Evolutionary conservation across 2,329 filamentous ascomycete species (phyloP), one percentile per base, ranked within the genome.

Genomic region (Orbilia javanica): DNA sequence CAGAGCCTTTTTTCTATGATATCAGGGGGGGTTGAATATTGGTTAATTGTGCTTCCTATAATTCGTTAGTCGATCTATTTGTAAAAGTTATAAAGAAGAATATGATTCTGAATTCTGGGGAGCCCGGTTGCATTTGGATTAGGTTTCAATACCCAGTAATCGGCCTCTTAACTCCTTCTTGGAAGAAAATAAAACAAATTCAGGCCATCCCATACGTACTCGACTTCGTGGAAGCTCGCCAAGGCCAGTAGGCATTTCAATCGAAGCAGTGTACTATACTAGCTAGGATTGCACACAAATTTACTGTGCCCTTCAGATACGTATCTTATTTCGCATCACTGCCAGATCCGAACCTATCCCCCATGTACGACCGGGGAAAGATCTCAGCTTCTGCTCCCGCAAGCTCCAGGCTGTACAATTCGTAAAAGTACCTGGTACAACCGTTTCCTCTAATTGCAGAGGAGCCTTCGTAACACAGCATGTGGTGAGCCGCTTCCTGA

Each of bases 401-500:
- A 55, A n/a, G n/a, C 11, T 55, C 57, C 25, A 44, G 36, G 46
- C 15, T 57, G 34, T 44, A 29, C 36, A 15, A 22, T 60, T 46
- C 15, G 50, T 22, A 29, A 22, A 64, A 18, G 66, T 71, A 71
- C 66, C 66, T 15, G 57, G 48, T 70, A 77, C 66, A 22, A 53
- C 22, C 44, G 42, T 15, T 13, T 22, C 1, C 65, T 39, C 42
- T 27, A 25, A 57, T 39, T 44, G 4, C 53, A 60, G 53, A 39
- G 53, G 31, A 31, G 42, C 39, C 31, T 44, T 53, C 46, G 29
- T 65, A 48, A 39, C 72, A 70, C 72, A 65, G 39, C 55, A 76
- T 69, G 71, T 76, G 71, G 71, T 70, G 72, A 76, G 46, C 72
- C 72, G 57, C 64, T 53, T 39, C 22, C 27, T 36, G 34, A 36